Base-by-base conservation (phyloP, 202 grass and related monocot species). In the Panicum hallii region DNA sequence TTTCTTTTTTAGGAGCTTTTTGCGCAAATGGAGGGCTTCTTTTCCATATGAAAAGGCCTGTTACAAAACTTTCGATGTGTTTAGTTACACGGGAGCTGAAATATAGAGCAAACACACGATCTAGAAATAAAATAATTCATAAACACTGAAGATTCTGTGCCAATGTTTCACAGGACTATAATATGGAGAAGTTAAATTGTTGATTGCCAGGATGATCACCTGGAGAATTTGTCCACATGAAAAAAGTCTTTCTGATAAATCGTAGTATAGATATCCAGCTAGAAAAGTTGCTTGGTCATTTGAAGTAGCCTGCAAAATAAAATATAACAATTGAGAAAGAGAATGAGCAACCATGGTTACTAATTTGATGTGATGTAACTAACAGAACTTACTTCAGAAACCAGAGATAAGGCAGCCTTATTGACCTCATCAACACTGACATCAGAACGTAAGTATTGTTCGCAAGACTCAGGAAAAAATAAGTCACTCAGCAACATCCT, bases 41-140 rank as follows among this genome's bases (percentile, higher is more conserved):
- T 85, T 94, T 64, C 89, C 91, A 79, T 82, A 88, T 75, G 72
- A 90, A 78, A 95, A 67, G 80, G 93, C 96, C 96, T 98, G 75
- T 75, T 76, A 77, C 58, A 90, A 47, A 81, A 64, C 14, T 57
- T 78, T 71, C 3, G 54, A 74, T 79, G 79, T 38, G 54, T 30
- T 78, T 13, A 72, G 0, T 68, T 63, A 85, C 42, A 73, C 11
- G 5, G 44, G 79, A 86, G 52, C n/a, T 20, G 79, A 83, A 70
- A 75, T 83, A 76, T 57, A 43, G 30, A 48, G n/a, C 63, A 78
- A 40, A 19, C 41, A 17, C 16, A 81, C 11, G 44, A 70, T 17
- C 53, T 34, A 57, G 16, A 54, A 56, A 78, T 50, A 42, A 34
- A 54, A 81, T 67, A 41, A 72, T 87, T 67, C 47, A 55, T 72